Evolutionary conservation across 768 basidiomycete genomes (phyloP), one percentile per base, ranked within the genome.

Genomic region (Leccinum broughii): DNA sequence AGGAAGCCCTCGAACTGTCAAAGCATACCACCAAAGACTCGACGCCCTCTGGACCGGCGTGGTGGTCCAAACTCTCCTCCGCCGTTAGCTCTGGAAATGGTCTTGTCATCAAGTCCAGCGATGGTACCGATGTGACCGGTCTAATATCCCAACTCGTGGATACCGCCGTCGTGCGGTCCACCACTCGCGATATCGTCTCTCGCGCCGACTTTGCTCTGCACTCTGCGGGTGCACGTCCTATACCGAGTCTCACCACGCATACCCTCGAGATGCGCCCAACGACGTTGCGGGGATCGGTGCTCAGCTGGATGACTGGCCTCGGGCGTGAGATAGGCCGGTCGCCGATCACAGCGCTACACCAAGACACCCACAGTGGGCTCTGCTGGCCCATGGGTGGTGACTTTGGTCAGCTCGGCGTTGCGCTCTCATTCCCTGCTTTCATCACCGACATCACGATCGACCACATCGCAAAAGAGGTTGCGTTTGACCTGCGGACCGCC

Each of bases 321-420:
- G 85, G 83, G 20, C 80, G 81, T 64, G 79, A 85, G 46, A 74
- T 86, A 49, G 95, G 93, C n/a, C 85, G 87, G 15, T 84, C 92
- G 1, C 95, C 96, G 1, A 85, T 93, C 53, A 89, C 85, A 0
- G 93, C 92, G 3, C 79, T 99, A n/a, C 90, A 96, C 68, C 88
- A 92, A 60, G 93, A 97, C 62, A 77, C 80, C 28, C 83, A 89
- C 57, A 86, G 85, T 35, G 96, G 97, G 3, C 83, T 88, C 58
- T 99, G 96, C 75, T 99, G 96, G 95, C 92, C 96, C 1, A 93
- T 98, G 77, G 77, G 77, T 6, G 95, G 95, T 0, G 67, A 79
- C 17, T 72, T 82, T 52, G 96, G 95, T 4, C 91, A 92, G 68
- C 76, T 98, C 10, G 96, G 93, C 5, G 87, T 99, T 32, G 78